A percentile compares a stretch with the other conserved stretches of the same genome.
phyloP scores from a whole-genome alignment of 352 stramenopile genomes.

The Elongisporangium anandrum region DNA sequence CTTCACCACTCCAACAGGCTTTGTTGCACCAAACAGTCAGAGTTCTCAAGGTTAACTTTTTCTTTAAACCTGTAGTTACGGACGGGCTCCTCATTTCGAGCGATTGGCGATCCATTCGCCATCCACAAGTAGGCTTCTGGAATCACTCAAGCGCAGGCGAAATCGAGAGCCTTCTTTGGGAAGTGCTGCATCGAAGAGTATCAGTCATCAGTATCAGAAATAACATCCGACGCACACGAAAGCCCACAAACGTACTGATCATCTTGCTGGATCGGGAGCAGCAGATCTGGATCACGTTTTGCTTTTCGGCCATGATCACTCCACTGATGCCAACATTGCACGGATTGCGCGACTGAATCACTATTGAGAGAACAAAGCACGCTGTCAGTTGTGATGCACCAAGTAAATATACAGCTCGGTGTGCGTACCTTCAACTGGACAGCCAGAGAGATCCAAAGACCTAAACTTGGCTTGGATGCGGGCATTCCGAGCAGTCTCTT shows the following conservation, averaged over 20 bases:
- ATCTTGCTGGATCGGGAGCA: slow-evolving; percentile 29
- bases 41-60: too few relatives aligned
- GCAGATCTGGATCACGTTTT: slow-evolving; percentile 56
- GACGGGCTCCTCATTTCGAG: not conserved
- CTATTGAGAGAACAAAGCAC: slow-evolving; percentile 21
- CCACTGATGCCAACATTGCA: slow-evolving; percentile 42
- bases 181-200: slow-evolving; percentile 23
- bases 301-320: slow-evolving; percentile 64
- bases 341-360: slow-evolving; percentile 56
- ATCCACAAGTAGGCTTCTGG: slow-evolving; percentile 37
- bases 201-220: slow-evolving; percentile 4
- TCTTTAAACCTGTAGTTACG: too few relatives aligned
- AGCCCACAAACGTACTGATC: slow-evolving; percentile 50
- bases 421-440: slow-evolving; percentile 49
- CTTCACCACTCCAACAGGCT: too few relatives aligned
- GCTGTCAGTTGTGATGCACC: not conserved
- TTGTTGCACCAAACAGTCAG: too few relatives aligned
- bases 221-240: too few relatives aligned
- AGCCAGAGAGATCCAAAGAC: slow-evolving; percentile 62
- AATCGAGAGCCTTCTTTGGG: slow-evolving; percentile 40
- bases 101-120: slow-evolving; percentile 34
- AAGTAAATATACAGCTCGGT: too few relatives aligned
- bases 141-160: slow-evolving; percentile 26
- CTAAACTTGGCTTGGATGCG: slow-evolving; percentile 54
- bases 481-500: slow-evolving; percentile 9